Percentiles rank a stretch among this genome's conserved stretches.
These are phyloP conservation scores for Malassezia restricta DNA, from an alignment of 1,284 basidiomycete species.

Conservation along the genomic window DNA sequence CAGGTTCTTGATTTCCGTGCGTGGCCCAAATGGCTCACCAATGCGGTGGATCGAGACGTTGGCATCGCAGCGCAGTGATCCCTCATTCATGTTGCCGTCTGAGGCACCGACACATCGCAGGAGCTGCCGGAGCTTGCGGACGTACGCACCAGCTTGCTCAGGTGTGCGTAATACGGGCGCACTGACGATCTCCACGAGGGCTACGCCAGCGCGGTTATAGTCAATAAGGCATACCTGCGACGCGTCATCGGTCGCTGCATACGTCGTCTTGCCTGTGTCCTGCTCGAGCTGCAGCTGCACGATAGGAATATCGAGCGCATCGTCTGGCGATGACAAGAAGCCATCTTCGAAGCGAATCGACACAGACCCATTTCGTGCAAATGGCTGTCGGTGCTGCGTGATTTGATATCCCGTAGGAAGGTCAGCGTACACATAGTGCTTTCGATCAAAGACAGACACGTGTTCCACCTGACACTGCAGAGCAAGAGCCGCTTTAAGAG, in stretches of 20 bases:
- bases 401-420: conserved; percentile 91
- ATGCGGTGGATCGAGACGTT: conserved; percentile 61
- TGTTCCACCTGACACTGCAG: conserved; percentile 57
- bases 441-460: conserved; percentile 56
- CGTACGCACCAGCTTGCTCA: conserved; percentile 81
- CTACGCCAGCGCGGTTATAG: conserved; percentile 77
- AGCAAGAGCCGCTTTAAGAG: conserved; percentile 68
- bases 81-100: conserved; percentile 91
- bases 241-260: conserved; percentile 44
- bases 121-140: conserved; percentile 67
- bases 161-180: conserved; percentile 80
- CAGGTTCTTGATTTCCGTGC: conserved; percentile 95
- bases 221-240: conserved; percentile 54
- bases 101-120: conserved; percentile 73
- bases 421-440: conserved; percentile 97
- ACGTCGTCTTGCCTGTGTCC: conserved; percentile 84
- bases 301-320: conserved; percentile 57
- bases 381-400: conserved; percentile 84
- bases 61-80: conserved; percentile 69
- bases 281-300: conserved; percentile 66
- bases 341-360: conserved; percentile 47
- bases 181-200: conserved; percentile 91
- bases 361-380: conserved; percentile 63
- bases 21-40: conserved; percentile 61
- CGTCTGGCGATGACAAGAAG: conserved; percentile 45